Evolutionary conservation across 2,329 filamentous ascomycete species (phyloP).

Genomic region (Onygenales sp.): DNA sequence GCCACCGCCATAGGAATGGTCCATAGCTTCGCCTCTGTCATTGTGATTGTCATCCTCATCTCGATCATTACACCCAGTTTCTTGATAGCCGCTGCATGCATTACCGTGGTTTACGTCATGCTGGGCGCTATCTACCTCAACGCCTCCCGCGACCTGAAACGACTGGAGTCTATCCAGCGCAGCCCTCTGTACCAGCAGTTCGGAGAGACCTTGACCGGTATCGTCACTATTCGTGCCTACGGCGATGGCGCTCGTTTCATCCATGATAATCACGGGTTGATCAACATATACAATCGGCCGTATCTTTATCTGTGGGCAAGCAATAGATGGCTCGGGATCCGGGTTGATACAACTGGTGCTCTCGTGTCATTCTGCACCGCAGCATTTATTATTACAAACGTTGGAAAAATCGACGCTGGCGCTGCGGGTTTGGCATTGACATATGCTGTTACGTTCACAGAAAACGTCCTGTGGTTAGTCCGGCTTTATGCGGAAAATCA

Average conservation of each 20-base stretch:
- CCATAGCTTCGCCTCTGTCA: slow-evolving; percentile 57
- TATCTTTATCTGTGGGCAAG: slow-evolving; percentile 96
- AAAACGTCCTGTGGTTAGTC: slow-evolving; percentile 94
- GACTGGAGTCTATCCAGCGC: slow-evolving; percentile 84
- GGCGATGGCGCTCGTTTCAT: slow-evolving; percentile 91
- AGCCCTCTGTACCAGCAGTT: slow-evolving; percentile 97
- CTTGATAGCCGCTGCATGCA: slow-evolving; percentile 76
- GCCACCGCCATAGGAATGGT: slow-evolving; percentile 73
- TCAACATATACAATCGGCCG: slow-evolving; percentile 84
- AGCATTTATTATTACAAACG: slow-evolving; percentile 75
- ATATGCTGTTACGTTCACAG: slow-evolving; percentile 93
- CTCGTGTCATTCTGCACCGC: slow-evolving; percentile 90
- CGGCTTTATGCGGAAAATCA: slow-evolving; percentile 90
- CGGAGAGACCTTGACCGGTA: slow-evolving; percentile 85
- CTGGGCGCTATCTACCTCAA: slow-evolving; percentile 83
- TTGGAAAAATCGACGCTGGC: slow-evolving; percentile 77
- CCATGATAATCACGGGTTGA: slow-evolving; percentile 74
- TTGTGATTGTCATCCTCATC: slow-evolving; percentile 83
- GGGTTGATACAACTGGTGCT: slow-evolving; percentile 83
- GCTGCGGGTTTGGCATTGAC: slow-evolving; percentile 88
- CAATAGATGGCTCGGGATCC: slow-evolving; percentile 91
- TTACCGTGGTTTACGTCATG: slow-evolving; percentile 70
- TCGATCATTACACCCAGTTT: slow-evolving; percentile 84
- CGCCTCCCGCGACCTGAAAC: slow-evolving; percentile 90
- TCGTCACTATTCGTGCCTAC: slow-evolving; percentile 94